phyloP scores from a whole-genome alignment of 2,329 filamentous ascomycete species.

The Aspergillus niger region DNA sequence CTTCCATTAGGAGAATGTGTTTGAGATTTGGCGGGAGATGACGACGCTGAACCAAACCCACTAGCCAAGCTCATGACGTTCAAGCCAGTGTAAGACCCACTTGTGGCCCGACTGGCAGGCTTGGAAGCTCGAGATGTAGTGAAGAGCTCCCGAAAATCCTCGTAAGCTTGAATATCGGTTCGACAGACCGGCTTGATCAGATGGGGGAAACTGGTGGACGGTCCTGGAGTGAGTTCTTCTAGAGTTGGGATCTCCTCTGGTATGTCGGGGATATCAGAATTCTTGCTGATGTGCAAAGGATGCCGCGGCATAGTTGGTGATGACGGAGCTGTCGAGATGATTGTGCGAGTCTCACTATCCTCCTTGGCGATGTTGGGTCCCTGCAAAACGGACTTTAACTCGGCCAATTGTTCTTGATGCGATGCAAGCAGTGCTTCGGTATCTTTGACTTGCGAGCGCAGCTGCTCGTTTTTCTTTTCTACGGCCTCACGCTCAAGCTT shows the following conservation, averaged over 20 bases:
- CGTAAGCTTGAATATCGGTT: slow-evolving; percentile 76
- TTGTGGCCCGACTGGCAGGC: slow-evolving; percentile 67
- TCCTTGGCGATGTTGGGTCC: slow-evolving; percentile 72
- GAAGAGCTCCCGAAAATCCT: slow-evolving; percentile 80
- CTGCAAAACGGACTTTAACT: slow-evolving; percentile 92
- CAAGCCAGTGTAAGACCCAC: slow-evolving; percentile 68
- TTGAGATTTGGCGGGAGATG: slow-evolving; percentile 61
- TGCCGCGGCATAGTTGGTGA: slow-evolving; percentile 68
- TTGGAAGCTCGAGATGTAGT: slow-evolving; percentile 65
- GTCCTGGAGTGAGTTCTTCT: slow-evolving; percentile 61
- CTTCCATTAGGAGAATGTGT: slow-evolving; percentile 54
- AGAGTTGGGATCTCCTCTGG: slow-evolving; percentile 52
- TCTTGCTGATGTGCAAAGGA: slow-evolving; percentile 56
- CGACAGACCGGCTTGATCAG: slow-evolving; percentile 81
- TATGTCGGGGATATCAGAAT: slow-evolving; percentile 62
- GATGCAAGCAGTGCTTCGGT: slow-evolving; percentile 82
- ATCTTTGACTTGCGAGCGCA: slow-evolving; percentile 81
- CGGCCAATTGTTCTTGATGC: slow-evolving; percentile 87
- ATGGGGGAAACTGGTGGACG: slow-evolving; percentile 74
- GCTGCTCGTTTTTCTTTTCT: slow-evolving; percentile 82
- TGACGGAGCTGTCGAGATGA: slow-evolving; percentile 69
- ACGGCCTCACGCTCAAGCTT: slow-evolving; percentile 80
- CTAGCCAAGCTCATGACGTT: slow-evolving; percentile 60
- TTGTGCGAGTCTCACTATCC: slow-evolving; percentile 69
- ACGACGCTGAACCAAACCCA: slow-evolving; percentile 60